Evolutionary conservation across 805 yeast species (phyloP).

Genomic region (Saccharomycopsis sp.): DNA sequence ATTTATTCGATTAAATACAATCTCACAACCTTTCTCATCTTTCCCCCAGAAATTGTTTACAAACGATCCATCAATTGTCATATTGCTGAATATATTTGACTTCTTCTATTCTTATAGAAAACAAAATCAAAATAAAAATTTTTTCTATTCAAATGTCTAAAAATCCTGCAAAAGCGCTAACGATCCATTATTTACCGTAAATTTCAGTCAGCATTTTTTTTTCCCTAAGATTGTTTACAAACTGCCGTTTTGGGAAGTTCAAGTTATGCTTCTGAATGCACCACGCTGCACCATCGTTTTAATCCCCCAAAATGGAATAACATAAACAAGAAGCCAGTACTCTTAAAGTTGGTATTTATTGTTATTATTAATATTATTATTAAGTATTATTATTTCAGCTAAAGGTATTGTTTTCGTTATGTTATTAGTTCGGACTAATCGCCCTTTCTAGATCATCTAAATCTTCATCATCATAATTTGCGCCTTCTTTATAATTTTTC

Average conservation of each 20-base stretch:
- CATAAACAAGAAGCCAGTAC: too few species aligned
- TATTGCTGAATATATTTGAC: neutral
- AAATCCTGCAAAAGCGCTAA: too few species aligned
- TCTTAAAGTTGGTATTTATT: too few species aligned
- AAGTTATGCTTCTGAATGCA: too few species aligned
- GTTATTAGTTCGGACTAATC: neutral
- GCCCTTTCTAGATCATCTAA: neutral
- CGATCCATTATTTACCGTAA: neutral
- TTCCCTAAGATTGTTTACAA: neutral
- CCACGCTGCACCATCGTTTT: too few species aligned
- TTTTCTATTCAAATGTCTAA: too few species aligned
- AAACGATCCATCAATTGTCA: conserved; percentile 13
- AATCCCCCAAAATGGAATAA: too few species aligned
- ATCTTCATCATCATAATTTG: neutral
- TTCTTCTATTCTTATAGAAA: neutral
- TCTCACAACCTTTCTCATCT: conserved; percentile 47
- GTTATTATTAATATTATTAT: too few species aligned
- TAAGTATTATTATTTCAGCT: too few species aligned
- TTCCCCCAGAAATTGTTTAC: conserved; percentile 32
- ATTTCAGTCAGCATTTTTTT: neutral
- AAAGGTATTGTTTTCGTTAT: neutral
- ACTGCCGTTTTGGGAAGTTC: neutral
- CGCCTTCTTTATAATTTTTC: neutral
- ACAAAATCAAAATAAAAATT: too few species aligned
- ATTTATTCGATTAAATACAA: conserved; percentile 49